Evolutionary conservation across 345 rosid genomes (phyloP).

Genomic region (Hirschfeldia incana): DNA sequence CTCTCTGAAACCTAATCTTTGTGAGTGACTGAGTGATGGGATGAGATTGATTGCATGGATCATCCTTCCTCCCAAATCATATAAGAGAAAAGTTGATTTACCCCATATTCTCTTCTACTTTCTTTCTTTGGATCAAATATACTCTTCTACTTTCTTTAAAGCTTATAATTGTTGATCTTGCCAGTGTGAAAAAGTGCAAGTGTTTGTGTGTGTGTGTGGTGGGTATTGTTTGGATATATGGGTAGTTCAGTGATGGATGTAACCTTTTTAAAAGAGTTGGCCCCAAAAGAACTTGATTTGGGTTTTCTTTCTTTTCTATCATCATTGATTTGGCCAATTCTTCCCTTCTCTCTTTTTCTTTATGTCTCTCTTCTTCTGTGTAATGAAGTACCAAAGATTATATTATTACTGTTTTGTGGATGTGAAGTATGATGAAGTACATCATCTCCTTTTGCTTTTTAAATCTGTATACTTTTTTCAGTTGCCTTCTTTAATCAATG

Average conservation of each 20-base stretch:
- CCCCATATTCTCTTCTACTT: neutral
- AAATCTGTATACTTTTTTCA: neutral
- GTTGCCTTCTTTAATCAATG: constrained; percentile 1
- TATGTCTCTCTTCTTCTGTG: constrained; percentile 26
- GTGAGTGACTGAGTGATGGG: constrained; percentile 29
- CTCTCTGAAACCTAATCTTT: constrained; percentile 6
- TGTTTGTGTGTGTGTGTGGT: constrained; percentile 31
- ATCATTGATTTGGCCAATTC: constrained; percentile 32
- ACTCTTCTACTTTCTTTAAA: constrained; percentile 8
- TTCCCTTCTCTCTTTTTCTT: constrained; percentile 18
- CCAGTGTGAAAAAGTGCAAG: constrained; percentile 28
- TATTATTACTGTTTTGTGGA: constrained; percentile 22
- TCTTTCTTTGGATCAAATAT: no score
- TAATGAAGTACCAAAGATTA: constrained; percentile 30
- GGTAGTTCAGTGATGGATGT: constrained; percentile 38
- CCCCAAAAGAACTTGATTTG: constrained; percentile 39
- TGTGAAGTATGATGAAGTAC: constrained; percentile 33
- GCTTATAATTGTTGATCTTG: constrained; percentile 36
- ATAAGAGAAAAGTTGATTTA: neutral
- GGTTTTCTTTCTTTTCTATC: constrained; percentile 33
- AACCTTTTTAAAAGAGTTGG: constrained; percentile 38
- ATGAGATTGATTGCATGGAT: constrained; percentile 37
- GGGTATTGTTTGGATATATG: constrained; percentile 35
- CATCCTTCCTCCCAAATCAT: constrained; percentile 26
- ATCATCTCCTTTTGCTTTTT: constrained; percentile 29